Base-by-base conservation (phyloP, 2,329 filamentous ascomycete species). In the Ophiosphaerella narmari region DNA sequence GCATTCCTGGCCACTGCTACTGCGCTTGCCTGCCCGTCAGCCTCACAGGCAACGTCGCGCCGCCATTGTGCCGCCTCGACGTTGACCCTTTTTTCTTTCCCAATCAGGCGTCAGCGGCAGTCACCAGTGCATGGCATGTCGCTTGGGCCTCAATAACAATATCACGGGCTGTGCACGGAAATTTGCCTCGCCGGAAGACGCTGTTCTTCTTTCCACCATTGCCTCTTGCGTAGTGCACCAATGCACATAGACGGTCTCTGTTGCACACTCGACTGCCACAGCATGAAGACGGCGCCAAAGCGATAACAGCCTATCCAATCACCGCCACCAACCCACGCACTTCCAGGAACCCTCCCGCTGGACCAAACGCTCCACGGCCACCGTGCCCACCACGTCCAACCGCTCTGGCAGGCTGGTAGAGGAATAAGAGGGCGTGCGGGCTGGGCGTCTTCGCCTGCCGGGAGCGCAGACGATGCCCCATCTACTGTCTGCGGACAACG, bases 281-380 rank as follows among this genome's bases (percentile, higher is more conserved):
- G 65, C 67, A 71, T 69, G 68, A 61, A 52, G 57, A 48, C 57
- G 60, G 66, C 62, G 61, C 64, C 63, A 63, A 61, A 52, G 50
- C 64, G 57, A 67, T 63, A 67, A 58, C 59, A 63, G 38, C 58
- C 44, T 57, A 29, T 49, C 54, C 59, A 62, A 59, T 58, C 26
- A 29, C 11, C 60, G 18, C 63, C 47, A 41, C 44, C 37, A 23
- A 38, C 38, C 35, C 50, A 33, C 23, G 39, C 39, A 41, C 13
- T 23, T 5, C 42, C 50, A 53, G 50, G 31, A 57, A 39, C 46
- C 42, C 48, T 49, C 50, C 57, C 48, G 50, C 55, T 45, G 21
- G 40, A 45, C 50, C 42, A 47, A 37, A 38, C 38, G 35, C 46
- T 33, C 43, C 48, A 38, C 54, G 24, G 13, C 16, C 7, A 39